phyloP scores from a whole-genome alignment of 1,284 basidiomycete species.

The Cutaneotrichosporon sp. region DNA sequence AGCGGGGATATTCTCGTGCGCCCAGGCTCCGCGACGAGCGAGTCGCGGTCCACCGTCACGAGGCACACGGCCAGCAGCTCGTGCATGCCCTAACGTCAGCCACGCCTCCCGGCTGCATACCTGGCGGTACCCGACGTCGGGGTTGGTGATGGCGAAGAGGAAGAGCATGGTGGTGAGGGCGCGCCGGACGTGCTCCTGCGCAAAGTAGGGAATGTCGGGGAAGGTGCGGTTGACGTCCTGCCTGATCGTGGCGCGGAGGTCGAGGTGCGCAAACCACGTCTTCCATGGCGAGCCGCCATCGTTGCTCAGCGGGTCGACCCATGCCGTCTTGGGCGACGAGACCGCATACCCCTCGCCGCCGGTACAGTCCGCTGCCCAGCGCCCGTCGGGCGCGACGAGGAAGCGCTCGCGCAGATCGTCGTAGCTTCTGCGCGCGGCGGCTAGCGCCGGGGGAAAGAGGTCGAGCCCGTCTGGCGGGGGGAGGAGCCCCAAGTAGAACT shows the following conservation, averaged over 20 bases:
- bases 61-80: conserved; percentile 84
- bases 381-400: conserved; percentile 56
- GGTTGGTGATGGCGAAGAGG: conserved; percentile 72
- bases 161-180: conserved; percentile 82
- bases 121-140: conserved; percentile 76
- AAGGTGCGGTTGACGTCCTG: conserved; percentile 96
- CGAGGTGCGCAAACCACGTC: conserved; percentile 83
- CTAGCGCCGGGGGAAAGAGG: conserved; percentile 37
- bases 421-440: conserved; percentile 42
- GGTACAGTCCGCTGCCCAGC: conserved; percentile 55
- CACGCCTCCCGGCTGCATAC: conserved; percentile 18
- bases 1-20: conserved; percentile 10
- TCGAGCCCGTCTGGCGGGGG: conserved; percentile 48
- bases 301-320: conserved; percentile 78
- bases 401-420: conserved; percentile 48
- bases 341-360: conserved; percentile 33
- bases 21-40: conserved; percentile 52
- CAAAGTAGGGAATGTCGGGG: conserved; percentile 87
- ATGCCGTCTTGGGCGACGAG: conserved; percentile 19
- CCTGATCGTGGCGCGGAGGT: conserved; percentile 78
- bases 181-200: conserved; percentile 68
- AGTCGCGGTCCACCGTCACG: conserved; percentile 78
- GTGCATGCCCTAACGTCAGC: conserved; percentile 78
- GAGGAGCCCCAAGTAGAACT: conserved; percentile 53
- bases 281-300: conserved; percentile 88